These are phyloP conservation scores for Zelopaecilomyces penicillatus DNA, from an alignment of 2,329 filamentous ascomycete genomes.

Conservation along the genomic window DNA sequence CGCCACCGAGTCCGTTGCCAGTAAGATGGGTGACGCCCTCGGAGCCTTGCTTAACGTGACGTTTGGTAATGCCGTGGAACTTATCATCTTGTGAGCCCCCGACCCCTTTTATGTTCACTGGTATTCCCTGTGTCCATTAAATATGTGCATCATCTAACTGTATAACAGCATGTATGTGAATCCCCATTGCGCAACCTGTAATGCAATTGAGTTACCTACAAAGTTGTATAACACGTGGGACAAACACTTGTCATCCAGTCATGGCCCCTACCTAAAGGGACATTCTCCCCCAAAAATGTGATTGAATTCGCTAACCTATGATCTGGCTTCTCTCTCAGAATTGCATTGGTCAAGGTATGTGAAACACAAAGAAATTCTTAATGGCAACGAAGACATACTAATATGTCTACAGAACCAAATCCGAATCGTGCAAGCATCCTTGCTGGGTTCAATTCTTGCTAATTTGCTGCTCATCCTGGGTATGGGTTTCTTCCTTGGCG, in stretches of 20 bases:
- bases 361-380: neutral
- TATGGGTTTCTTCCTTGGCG: constrained; percentile 84
- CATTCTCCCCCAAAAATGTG: no score
- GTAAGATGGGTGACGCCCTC: constrained; percentile 62
- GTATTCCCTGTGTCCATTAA: neutral
- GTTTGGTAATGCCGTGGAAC: constrained; percentile 70
- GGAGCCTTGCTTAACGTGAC: constrained; percentile 69
- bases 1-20: constrained; percentile 68
- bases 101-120: neutral
- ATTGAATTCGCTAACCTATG: neutral
- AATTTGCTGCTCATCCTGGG: constrained; percentile 84
- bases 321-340: constrained; percentile 37
- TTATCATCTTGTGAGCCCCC: constrained; percentile 60
- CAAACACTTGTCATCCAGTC: no score
- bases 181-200: neutral
- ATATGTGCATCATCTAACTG: constrained; percentile 8
- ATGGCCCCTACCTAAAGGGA: no score
- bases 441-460: constrained; percentile 81
- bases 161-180: constrained; percentile 39
- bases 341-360: constrained; percentile 59
- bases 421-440: constrained; percentile 81
- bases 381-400: neutral
- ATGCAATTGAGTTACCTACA: constrained; percentile 3
- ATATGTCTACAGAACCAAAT: constrained; percentile 56
- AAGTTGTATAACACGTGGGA: no score